Evolutionary conservation across 2,329 filamentous ascomycete species (phyloP).

Genomic region (Paraphaeosphaeria sporulosa): DNA sequence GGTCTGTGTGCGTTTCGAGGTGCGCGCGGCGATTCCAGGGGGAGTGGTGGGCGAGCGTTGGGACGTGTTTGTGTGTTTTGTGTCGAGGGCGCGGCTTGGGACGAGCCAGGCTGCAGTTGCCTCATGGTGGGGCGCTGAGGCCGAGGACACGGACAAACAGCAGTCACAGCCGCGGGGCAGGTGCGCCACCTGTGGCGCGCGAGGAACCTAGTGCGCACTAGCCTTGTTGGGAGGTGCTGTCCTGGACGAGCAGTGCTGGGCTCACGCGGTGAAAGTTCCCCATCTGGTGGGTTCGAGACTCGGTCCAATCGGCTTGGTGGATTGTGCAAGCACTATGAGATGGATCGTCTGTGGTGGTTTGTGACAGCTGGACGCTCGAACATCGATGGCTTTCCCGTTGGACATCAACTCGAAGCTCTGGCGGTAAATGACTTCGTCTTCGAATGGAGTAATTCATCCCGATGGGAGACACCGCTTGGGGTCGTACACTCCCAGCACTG

Average conservation of each 20-base stretch:
- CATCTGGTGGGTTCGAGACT: background rate
- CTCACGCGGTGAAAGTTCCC: background rate
- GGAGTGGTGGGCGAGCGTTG: too few species aligned
- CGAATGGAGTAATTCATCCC: background rate
- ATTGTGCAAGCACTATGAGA: background rate
- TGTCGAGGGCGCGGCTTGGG: background rate
- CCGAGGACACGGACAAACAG: background rate
- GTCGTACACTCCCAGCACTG: background rate
- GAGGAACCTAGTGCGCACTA: background rate
- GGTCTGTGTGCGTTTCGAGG: background rate
- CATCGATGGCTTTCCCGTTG: background rate
- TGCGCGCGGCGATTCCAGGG: background rate
- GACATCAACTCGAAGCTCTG: background rate
- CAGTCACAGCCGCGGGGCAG: conserved; percentile 19
- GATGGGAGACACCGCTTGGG: background rate
- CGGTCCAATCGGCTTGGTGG: background rate
- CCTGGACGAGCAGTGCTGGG: background rate
- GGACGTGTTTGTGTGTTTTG: conserved; percentile 15
- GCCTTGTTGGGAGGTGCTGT: background rate
- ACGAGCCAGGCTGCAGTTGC: conserved; percentile 24
- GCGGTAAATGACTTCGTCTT: background rate
- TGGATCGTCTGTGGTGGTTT: background rate
- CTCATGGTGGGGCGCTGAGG: conserved; percentile 23
- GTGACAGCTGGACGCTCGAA: background rate
- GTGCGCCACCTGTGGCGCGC: conserved; percentile 17